Percentiles rank a stretch among this genome's conserved stretches.
phyloP scores from a whole-genome alignment of 352 stramenopile genomes.

The Globisporangium sylvaticum region DNA sequence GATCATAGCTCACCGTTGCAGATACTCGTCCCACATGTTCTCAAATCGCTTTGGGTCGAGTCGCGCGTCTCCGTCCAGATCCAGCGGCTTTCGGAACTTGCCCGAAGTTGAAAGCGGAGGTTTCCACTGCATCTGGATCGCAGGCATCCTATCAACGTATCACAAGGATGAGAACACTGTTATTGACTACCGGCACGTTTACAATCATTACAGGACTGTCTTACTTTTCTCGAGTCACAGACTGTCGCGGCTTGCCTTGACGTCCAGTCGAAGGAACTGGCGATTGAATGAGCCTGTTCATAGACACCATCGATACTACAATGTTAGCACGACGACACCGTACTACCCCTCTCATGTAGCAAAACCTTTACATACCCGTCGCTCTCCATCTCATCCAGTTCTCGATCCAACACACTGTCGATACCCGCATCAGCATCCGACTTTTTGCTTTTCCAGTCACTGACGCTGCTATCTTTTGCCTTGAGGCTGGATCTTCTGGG shows the following conservation, averaged over 20 bases:
- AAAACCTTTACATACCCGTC: not conserved
- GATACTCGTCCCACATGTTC: conserved; percentile 74
- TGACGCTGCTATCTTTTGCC: not conserved
- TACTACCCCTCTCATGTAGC: not conserved
- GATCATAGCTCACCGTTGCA: conserved; percentile 41
- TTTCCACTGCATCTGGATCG: conserved; percentile 67
- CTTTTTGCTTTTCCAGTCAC: conserved; percentile 14
- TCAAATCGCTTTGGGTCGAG: conserved; percentile 71
- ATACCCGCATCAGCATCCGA: conserved; percentile 9
- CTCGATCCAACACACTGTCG: conserved; percentile 9
- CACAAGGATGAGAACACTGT: too few relatives aligned
- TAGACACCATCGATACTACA: not conserved
- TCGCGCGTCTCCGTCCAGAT: conserved; percentile 36
- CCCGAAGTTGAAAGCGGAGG: conserved; percentile 18
- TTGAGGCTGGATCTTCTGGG: not conserved
- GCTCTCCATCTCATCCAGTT: conserved; percentile 18
- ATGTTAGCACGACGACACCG: not conserved
- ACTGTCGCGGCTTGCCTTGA: conserved; percentile 15
- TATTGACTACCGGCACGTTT: too few relatives aligned
- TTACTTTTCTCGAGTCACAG: conserved; percentile 34
- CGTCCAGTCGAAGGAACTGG: not conserved
- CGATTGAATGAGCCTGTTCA: conserved; percentile 11
- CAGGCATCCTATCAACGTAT: conserved; percentile 38
- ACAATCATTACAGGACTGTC: not conserved
- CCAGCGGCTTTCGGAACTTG: conserved; percentile 20